Base-by-base conservation (phyloP, 1,284 basidiomycete species). In the Puccinia polysora region DNA sequence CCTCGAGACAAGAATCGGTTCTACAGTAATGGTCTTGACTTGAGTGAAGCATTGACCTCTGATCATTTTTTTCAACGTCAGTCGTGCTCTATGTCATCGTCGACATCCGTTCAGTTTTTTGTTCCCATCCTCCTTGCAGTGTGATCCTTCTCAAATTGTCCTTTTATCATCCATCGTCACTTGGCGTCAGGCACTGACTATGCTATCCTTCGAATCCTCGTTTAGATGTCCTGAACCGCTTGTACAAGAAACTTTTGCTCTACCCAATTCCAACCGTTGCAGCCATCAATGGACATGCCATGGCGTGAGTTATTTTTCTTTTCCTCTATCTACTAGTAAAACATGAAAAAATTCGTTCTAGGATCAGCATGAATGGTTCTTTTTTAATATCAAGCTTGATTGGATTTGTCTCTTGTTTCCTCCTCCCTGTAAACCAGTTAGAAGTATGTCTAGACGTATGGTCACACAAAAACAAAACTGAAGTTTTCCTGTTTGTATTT, bases 231-330 rank as follows among this genome's bases (percentile, higher is more conserved):
- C 60, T 70, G 58, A 63, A 71, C 53, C 58, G 47, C 30, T 53
- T 64, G 25, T 71, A 71, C 34, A 34, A 55, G 4, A 74, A 75
- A 1, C 23, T 79, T 12, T 65, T 79, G 34, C 75, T 70, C 4
- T 78, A 76, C 62, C 78, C 77, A 2, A 72, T 79, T 10, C 75
- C 74, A 20, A 78, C 77, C 8, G 71, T 79, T 14, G 75, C 77
- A 4, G 77, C 77, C 2, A 73, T 79, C 38, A 78, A 78, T 69
- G 78, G 78, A 0, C 78, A 79, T 56, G 74, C 74, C 50, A 77
- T 77, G 36, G 77, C 77, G n/a, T 75, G 47, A 23, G 53, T 23
- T 23, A 23, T 34, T 15, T 14, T 12, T 28, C n/a, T 43, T n/a
- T 45, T 34, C 40, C 30, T 59, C 12, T 59, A 25, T 38, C 23